Evolutionary conservation across 2,329 filamentous ascomycete genomes (phyloP).

Genomic region (Atkinsonella texensis): DNA sequence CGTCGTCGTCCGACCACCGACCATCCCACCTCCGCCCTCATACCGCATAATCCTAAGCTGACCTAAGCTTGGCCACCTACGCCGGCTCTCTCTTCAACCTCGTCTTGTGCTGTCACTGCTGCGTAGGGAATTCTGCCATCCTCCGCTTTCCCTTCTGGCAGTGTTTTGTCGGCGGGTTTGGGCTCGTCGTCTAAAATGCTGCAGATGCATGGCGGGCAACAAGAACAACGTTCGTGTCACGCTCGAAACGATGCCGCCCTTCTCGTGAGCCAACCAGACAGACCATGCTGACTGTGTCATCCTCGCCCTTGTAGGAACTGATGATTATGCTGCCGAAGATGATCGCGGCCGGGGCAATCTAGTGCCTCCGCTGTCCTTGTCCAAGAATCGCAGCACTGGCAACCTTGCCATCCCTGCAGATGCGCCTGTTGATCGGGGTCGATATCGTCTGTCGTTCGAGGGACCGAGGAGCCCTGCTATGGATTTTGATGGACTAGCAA

Average conservation of each 20-base stretch:
- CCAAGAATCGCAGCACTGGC: conserved; percentile 55
- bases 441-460: conserved; percentile 68
- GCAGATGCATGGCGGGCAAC: conserved; percentile 30
- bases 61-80: conserved; percentile 1
- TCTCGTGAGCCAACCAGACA: conserved; percentile 1
- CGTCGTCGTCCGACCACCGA: neutral
- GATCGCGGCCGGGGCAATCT: conserved; percentile 34
- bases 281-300: conserved; percentile 11
- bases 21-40: conserved; percentile 1
- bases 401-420: conserved; percentile 41
- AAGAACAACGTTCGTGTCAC: conserved; percentile 25
- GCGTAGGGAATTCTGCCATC: conserved; percentile 6
- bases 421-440: conserved; percentile 39
- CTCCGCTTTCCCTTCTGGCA: conserved; percentile 10
- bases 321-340: conserved; percentile 21
- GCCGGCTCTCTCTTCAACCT: neutral
- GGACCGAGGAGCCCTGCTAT: conserved; percentile 43
- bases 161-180: conserved; percentile 5
- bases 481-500: conserved; percentile 61
- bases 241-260: neutral
- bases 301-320: conserved; percentile 17
- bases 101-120: neutral
- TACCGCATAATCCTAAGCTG: neutral
- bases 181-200: conserved; percentile 27
- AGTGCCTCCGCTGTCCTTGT: conserved; percentile 36